Percentiles rank a stretch among this genome's conserved stretches.
These are phyloP conservation scores for Chaetomium olivaceum DNA, from an alignment of 2,329 filamentous ascomycete genomes.

Conservation along the genomic window DNA sequence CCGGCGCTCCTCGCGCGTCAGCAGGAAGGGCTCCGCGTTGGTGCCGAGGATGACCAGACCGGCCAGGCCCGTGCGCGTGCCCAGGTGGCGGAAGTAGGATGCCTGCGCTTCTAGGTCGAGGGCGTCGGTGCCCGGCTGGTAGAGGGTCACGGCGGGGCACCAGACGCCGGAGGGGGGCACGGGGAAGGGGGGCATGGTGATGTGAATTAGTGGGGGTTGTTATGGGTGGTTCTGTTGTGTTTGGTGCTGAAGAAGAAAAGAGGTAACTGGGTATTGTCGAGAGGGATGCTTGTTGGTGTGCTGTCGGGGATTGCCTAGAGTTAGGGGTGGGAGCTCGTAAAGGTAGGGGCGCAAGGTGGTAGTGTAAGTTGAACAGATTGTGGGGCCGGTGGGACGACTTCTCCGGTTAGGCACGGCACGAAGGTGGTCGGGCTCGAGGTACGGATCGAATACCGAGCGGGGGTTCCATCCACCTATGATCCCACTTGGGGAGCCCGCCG, in stretches of 20 bases:
- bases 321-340: neutral
- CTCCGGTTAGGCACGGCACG: constrained; percentile 13
- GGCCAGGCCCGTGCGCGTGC: constrained; percentile 32
- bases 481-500: neutral
- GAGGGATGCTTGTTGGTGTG: neutral
- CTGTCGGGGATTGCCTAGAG: neutral
- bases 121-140: constrained; percentile 36
- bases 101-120: constrained; percentile 36
- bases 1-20: constrained; percentile 38
- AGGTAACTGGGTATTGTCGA: neutral
- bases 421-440: neutral
- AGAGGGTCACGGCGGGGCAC: constrained; percentile 40
- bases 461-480: neutral
- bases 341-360: too few species aligned
- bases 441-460: constrained; percentile 1
- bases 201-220: constrained; percentile 17
- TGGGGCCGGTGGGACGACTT: neutral
- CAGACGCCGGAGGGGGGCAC: constrained; percentile 38
- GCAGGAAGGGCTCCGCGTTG: constrained; percentile 40
- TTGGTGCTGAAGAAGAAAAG: neutral
- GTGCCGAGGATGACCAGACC: constrained; percentile 40
- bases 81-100: constrained; percentile 37
- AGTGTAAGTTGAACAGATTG: constrained; percentile 6
- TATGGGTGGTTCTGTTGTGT: neutral
- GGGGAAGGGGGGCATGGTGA: constrained; percentile 8